Conservation (phyloP, 495 filamentous ascomycete species). For the Pseudoneurospora amorphoporcata region DNA sequence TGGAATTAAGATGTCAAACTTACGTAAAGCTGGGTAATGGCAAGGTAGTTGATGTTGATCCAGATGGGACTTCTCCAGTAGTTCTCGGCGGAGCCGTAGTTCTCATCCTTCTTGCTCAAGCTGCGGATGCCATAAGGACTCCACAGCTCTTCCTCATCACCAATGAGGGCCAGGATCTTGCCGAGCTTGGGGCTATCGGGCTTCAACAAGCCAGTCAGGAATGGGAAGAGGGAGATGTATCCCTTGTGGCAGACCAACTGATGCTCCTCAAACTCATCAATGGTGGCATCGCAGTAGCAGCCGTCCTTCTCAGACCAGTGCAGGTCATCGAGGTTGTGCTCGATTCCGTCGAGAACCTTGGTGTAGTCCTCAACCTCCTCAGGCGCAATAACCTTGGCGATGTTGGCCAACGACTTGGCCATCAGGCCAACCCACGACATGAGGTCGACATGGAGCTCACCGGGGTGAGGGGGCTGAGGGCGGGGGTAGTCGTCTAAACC, state of each 20-base stretch:
- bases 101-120: constrained; percentile 70
- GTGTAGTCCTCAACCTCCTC: constrained; percentile 66
- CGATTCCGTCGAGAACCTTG: constrained; percentile 67
- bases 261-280: constrained; percentile 91
- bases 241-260: constrained; percentile 89
- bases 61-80: constrained; percentile 96
- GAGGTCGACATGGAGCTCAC: constrained; percentile 90
- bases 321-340: constrained; percentile 81
- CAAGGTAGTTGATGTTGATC: constrained; percentile 96
- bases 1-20: constrained; percentile 21
- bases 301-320: constrained; percentile 77
- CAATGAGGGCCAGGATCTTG: constrained; percentile 63
- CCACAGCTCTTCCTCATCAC: constrained; percentile 77
- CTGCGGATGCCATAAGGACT: constrained; percentile 77
- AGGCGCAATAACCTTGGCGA: constrained; percentile 57
- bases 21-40: constrained; percentile 73
- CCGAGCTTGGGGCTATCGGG: constrained; percentile 64
- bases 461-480: constrained; percentile 91
- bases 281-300: constrained; percentile 88
- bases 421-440: constrained; percentile 97
- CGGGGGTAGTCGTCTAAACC: constrained; percentile 95
- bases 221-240: constrained; percentile 90
- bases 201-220: constrained; percentile 65
- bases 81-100: constrained; percentile 86
- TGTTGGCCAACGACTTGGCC: constrained; percentile 67